These are phyloP conservation scores for Cyberlindnera amylophila DNA, from an alignment of 805 yeast genomes.

Conservation along the genomic window DNA sequence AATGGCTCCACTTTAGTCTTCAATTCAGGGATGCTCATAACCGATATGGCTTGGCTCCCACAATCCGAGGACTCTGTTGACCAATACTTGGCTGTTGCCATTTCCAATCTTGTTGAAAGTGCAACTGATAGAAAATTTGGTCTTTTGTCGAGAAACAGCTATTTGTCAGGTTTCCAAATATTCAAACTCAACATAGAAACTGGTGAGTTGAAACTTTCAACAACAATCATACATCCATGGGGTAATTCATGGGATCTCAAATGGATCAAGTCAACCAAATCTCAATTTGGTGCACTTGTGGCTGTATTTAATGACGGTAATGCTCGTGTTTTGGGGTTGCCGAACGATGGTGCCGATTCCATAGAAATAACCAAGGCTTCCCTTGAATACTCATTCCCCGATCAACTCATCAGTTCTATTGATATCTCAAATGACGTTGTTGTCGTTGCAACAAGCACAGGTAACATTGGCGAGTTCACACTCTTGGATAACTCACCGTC, in stretches of 20 bases:
- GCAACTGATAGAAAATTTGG: constrained; percentile 28
- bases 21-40: constrained; percentile 49
- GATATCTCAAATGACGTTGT: constrained; percentile 43
- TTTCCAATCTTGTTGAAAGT: constrained; percentile 35
- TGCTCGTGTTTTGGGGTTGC: constrained; percentile 44
- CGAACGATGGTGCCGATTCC: constrained; percentile 12
- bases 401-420: constrained; percentile 39
- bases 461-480: constrained; percentile 53
- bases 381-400: constrained; percentile 25
- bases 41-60: constrained; percentile 52
- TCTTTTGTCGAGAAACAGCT: constrained; percentile 27
- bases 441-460: constrained; percentile 56
- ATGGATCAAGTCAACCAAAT: constrained; percentile 36
- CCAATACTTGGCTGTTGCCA: constrained; percentile 49
- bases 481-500: constrained; percentile 32
- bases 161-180: constrained; percentile 41
- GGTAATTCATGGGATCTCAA: constrained; percentile 42
- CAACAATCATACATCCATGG: constrained; percentile 34
- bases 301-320: constrained; percentile 57
- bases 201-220: constrained; percentile 29
- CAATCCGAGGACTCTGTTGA: constrained; percentile 21
- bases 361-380: constrained; percentile 26
- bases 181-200: constrained; percentile 36
- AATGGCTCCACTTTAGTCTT: constrained; percentile 37
- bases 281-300: constrained; percentile 43